Evolutionary conservation across 2,329 filamentous ascomycete species (phyloP).

Genomic region (Triangularia verruculosa): DNA sequence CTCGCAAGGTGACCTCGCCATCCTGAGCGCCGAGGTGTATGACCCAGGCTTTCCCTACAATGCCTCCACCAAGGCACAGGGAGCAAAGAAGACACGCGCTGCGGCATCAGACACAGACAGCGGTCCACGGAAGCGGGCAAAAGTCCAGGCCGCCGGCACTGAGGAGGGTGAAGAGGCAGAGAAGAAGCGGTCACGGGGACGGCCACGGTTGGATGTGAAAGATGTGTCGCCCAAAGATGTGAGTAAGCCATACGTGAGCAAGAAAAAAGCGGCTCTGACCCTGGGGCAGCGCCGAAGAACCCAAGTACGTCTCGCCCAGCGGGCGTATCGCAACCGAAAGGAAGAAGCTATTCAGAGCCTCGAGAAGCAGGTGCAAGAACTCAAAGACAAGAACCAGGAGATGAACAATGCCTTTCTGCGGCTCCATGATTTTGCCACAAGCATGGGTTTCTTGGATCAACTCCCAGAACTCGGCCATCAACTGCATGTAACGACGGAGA

Average conservation of each 20-base stretch:
- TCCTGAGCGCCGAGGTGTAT: slow-evolving; percentile 48
- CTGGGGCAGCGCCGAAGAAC: slow-evolving; percentile 66
- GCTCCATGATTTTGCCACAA: slow-evolving; percentile 61
- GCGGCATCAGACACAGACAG: slow-evolving; percentile 5
- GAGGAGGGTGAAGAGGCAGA: slow-evolving; percentile 33
- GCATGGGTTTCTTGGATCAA: slow-evolving; percentile 55
- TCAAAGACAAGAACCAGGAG: slow-evolving; percentile 67
- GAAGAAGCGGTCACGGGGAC: slow-evolving; percentile 64
- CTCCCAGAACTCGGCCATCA: slow-evolving; percentile 56
- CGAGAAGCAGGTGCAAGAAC: slow-evolving; percentile 64
- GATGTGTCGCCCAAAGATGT: slow-evolving; percentile 78
- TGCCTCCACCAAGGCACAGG: neutral
- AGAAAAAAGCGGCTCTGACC: neutral
- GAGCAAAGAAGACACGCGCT: slow-evolving; percentile 26
- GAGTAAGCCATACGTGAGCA: slow-evolving; percentile 40
- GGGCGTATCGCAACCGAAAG: slow-evolving; percentile 81
- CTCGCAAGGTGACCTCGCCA: slow-evolving; percentile 39
- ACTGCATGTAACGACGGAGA: slow-evolving; percentile 55
- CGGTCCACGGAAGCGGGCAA: slow-evolving; percentile 35
- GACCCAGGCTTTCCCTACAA: slow-evolving; percentile 21
- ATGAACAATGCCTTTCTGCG: slow-evolving; percentile 70
- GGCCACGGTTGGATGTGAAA: slow-evolving; percentile 71
- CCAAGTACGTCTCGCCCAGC: slow-evolving; percentile 82
- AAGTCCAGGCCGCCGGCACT: slow-evolving; percentile 21
- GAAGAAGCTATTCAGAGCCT: slow-evolving; percentile 75